Evolutionary conservation across 352 stramenopile genomes (phyloP), one percentile per base, ranked within the genome.

Genomic region (Globisporangium carolinianum): DNA sequence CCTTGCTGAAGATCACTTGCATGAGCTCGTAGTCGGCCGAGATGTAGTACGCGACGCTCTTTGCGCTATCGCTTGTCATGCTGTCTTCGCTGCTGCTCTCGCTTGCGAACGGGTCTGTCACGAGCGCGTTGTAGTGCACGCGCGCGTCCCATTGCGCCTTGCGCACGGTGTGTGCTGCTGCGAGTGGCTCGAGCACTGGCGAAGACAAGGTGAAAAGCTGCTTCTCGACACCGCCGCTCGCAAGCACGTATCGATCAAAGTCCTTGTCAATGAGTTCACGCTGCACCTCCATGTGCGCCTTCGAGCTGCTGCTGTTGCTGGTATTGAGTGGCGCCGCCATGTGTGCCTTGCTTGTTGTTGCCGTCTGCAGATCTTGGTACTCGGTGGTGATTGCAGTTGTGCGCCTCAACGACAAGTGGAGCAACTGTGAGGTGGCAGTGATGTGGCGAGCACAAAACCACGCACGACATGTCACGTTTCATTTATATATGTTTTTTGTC

Each of bases 231-330:
- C 65, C 72, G 36, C 75, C 58, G 0, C 60, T 54, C 36, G 71
- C 71, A 46, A 94, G 66, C 54, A 82, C 78, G 64, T 94, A 91
- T 55, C 78, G 70, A 55, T 91, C 81, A 54, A 94, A 94, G 57
- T 88, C 67, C 54, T 83, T 79, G 67, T 91, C 82, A n/a, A 90
- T 61, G 48, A 88, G 68, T 51, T 71, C 61, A 58, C 73, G 76
- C 52, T 87, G 58, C 55, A 88, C 69, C 54, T 89, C 57, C 84
- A 94, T 90, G 36, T 55, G 55, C 24, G n/a, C 51, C 36, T 63
- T 63, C 35, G 53, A 24, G 47, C 18, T 48, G 36, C 6, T 51
- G 49, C 39, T 67, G 41, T n/a, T 12, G 57, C 15, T 36, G 37
- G 35, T 14, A 47, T 63, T 24, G 18, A 24, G 18, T 24, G 18